These are phyloP conservation scores for Diutina mesorugosa DNA, from an alignment of 1,139 yeast genomes.

Conservation along the genomic window DNA sequence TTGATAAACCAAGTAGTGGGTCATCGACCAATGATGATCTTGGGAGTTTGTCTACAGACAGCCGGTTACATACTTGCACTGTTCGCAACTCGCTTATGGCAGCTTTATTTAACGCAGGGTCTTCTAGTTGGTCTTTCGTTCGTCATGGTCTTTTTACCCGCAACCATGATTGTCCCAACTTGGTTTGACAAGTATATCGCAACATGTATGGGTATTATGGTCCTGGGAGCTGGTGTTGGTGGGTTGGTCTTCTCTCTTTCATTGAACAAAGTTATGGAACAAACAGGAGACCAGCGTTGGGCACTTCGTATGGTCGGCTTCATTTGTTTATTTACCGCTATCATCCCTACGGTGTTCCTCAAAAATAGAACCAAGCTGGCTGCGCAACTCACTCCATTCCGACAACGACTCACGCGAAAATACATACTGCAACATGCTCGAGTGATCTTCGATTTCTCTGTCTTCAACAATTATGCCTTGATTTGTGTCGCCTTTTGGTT, in stretches of 20 bases:
- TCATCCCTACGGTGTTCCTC: conserved; percentile 18
- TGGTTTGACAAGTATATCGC: conserved; percentile 50
- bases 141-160: conserved; percentile 24
- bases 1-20: conserved; percentile 23
- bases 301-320: conserved; percentile 51
- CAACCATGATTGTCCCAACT: conserved; percentile 37
- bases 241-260: conserved; percentile 44
- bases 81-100: conserved; percentile 48
- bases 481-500: conserved; percentile 40
- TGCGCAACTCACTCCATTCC: conserved; percentile 16
- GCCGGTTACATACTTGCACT: conserved; percentile 54
- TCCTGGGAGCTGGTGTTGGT: conserved; percentile 55
- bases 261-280: conserved; percentile 31
- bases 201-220: conserved; percentile 48
- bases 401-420: conserved; percentile 10
- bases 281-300: conserved; percentile 50
- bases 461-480: conserved; percentile 23
- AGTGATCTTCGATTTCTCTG: conserved; percentile 16
- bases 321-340: conserved; percentile 29
- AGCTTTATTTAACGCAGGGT: conserved; percentile 61
- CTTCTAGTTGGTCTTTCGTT: conserved; percentile 50
- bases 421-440: conserved; percentile 11
- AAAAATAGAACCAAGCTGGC: background rate
- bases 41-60: conserved; percentile 41
- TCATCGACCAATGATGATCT: conserved; percentile 7